These are phyloP conservation scores for Erythrobasidium yunnanense DNA, from an alignment of 768 basidiomycete genomes.

Conservation along the genomic window DNA sequence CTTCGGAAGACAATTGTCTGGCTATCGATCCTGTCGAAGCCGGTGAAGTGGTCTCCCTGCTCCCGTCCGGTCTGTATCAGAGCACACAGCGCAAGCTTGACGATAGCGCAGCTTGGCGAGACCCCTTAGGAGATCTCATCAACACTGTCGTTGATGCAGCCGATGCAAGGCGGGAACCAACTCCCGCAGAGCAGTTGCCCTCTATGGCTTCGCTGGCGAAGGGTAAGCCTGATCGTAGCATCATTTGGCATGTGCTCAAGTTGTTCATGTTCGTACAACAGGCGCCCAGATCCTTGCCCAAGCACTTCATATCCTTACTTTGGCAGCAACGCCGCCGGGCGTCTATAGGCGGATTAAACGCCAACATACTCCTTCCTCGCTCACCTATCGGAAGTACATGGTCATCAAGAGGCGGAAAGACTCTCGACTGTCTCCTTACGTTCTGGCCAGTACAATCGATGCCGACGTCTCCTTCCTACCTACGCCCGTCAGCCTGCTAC, in stretches of 20 bases:
- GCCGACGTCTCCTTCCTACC: background rate
- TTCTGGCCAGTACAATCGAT: background rate
- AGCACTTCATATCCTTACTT: background rate
- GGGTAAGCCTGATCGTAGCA: background rate
- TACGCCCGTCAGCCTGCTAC: background rate
- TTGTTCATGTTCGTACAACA: background rate
- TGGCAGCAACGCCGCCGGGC: background rate
- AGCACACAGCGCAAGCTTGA: no score
- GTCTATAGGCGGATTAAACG: background rate
- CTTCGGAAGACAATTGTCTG: background rate
- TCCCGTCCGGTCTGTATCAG: no score
- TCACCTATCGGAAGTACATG: background rate
- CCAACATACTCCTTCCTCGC: background rate
- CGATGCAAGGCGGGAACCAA: no score
- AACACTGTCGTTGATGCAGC: no score
- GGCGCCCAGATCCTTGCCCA: background rate
- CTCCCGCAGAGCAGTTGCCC: no score
- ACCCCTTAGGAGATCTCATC: no score
- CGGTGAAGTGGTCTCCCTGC: background rate
- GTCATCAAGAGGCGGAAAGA: background rate
- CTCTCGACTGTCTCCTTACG: background rate
- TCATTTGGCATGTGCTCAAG: background rate
- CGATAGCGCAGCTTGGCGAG: no score
- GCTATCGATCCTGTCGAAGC: background rate
- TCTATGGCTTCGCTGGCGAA: background rate